phyloP scores from a whole-genome alignment of 306 rosid species.

The Nissolia schottii region DNA sequence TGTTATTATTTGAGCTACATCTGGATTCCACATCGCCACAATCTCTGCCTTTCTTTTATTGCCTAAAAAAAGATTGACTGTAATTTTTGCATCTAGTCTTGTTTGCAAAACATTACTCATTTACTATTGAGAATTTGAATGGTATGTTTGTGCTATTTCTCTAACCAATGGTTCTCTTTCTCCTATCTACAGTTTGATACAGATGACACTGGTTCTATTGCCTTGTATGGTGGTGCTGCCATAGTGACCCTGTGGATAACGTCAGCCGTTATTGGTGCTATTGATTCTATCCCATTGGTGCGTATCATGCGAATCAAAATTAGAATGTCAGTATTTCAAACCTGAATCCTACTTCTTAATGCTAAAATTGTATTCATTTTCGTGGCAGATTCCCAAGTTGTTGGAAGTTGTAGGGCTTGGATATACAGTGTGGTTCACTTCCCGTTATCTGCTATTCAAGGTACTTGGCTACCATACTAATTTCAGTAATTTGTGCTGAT shows the following conservation, averaged over 20 bases:
- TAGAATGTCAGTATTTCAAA: background rate
- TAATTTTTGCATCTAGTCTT: background rate
- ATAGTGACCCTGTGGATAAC: conserved; percentile 55
- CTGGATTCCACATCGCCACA: too few relatives aligned
- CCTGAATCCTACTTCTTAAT: background rate
- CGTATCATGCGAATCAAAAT: conserved; percentile 30
- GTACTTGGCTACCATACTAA: conserved; percentile 46
- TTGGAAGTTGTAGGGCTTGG: conserved; percentile 85
- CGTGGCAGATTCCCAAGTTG: conserved; percentile 71
- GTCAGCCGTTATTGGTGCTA: conserved; percentile 69
- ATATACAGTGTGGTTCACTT: conserved; percentile 72
- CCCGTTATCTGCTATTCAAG: conserved; percentile 85
- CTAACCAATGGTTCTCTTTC: background rate
- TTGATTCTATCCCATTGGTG: conserved; percentile 88
- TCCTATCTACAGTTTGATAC: conserved; percentile 47
- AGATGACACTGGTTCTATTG: conserved; percentile 32
- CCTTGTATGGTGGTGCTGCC: conserved; percentile 53
- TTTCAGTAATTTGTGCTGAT: background rate
- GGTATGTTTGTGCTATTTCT: background rate
- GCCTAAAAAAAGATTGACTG: too few relatives aligned
- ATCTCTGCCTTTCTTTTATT: too few relatives aligned
- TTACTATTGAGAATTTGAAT: background rate
- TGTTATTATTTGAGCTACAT: too few relatives aligned
- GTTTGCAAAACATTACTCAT: background rate
- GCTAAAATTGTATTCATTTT: background rate